These are phyloP conservation scores for Mycotypha africana DNA, from an alignment of 371 early-diverging fungal species.

Conservation along the genomic window DNA sequence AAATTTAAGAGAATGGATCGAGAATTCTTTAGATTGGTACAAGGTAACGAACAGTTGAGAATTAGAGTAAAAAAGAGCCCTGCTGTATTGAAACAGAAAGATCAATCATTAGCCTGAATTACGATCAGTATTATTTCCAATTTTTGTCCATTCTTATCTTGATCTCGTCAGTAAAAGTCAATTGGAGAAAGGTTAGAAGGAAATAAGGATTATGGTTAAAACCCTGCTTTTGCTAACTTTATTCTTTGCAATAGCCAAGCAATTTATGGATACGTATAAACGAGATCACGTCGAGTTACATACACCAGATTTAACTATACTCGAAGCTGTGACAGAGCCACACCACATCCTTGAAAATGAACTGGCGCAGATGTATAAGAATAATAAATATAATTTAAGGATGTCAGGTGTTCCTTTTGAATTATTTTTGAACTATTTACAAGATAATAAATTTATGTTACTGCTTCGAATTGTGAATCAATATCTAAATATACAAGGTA, in stretches of 20 bases:
- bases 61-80: neutral
- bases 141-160: constrained; percentile 92
- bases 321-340: constrained; percentile 62
- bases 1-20: constrained; percentile 87
- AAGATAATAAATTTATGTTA: constrained; percentile 85
- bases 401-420: constrained; percentile 90
- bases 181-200: constrained; percentile 62
- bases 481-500: constrained; percentile 81
- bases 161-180: constrained; percentile 70
- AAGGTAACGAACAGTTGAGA: constrained; percentile 40
- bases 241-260: constrained; percentile 12
- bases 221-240: neutral
- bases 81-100: no score
- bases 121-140: constrained; percentile 80
- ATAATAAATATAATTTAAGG: constrained; percentile 81
- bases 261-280: constrained; percentile 75
- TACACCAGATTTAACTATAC: constrained; percentile 57
- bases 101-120: constrained; percentile 72
- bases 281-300: constrained; percentile 75
- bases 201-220: neutral
- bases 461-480: constrained; percentile 91
- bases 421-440: constrained; percentile 87
- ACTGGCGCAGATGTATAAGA: constrained; percentile 72
- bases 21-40: constrained; percentile 91
- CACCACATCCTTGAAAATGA: constrained; percentile 83